phyloP scores from a whole-genome alignment of 805 yeast genomes.

The Suhomyces prunicola region DNA sequence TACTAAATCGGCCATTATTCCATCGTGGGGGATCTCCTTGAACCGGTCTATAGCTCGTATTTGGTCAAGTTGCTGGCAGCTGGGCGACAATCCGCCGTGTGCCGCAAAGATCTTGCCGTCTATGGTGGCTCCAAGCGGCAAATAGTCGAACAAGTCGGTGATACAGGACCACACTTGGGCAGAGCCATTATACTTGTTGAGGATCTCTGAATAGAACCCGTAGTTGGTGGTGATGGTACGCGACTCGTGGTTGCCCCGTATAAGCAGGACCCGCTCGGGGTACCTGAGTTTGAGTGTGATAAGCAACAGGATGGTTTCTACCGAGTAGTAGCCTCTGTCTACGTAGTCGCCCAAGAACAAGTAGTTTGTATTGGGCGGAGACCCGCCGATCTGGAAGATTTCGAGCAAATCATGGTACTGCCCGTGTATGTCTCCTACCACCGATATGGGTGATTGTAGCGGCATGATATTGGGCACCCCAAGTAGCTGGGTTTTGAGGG shows the following conservation, averaged over 20 bases:
- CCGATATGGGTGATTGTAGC: constrained; percentile 81
- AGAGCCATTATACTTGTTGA: constrained; percentile 76
- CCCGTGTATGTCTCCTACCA: constrained; percentile 97
- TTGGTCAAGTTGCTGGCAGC: constrained; percentile 90
- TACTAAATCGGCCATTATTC: constrained; percentile 98
- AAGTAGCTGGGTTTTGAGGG: constrained; percentile 75
- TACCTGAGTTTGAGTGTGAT: constrained; percentile 82
- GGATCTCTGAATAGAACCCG: constrained; percentile 94
- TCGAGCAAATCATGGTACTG: constrained; percentile 93
- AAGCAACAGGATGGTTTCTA: constrained; percentile 85
- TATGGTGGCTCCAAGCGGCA: constrained; percentile 84
- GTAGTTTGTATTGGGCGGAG: constrained; percentile 90
- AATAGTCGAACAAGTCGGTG: constrained; percentile 89
- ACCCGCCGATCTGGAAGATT: constrained; percentile 90
- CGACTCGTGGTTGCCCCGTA: constrained; percentile 95
- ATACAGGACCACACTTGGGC: constrained; percentile 80
- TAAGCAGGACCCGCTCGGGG: constrained; percentile 76
- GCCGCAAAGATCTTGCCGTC: constrained; percentile 90
- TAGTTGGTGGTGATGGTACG: constrained; percentile 95
- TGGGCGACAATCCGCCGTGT: constrained; percentile 96
- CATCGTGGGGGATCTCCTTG: constrained; percentile 96
- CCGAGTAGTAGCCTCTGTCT: constrained; percentile 89
- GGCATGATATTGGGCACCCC: constrained; percentile 85
- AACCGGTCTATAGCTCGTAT: constrained; percentile 87
- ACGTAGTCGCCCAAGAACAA: constrained; percentile 94